Conservation (phyloP, 169 alveolate genomes). For the Plasmodium chabaudi region DNA sequence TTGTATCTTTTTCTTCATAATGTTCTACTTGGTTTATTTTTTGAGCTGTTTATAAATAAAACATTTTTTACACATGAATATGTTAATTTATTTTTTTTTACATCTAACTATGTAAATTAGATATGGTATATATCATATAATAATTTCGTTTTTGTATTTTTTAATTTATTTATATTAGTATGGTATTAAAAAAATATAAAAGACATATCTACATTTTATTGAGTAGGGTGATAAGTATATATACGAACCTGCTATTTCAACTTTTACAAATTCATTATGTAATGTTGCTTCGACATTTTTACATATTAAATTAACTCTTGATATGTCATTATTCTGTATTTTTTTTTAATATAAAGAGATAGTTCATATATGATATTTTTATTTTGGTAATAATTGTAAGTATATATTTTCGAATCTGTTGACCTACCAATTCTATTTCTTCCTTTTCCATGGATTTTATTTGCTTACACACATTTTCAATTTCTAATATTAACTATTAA, state of each 20-base stretch:
- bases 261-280: slow-evolving; percentile 74
- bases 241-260: slow-evolving; percentile 67
- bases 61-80: background rate
- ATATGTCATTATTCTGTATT: slow-evolving; percentile 50
- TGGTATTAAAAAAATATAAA: background rate
- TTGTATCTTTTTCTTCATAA: slow-evolving; percentile 55
- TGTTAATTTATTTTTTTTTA: background rate
- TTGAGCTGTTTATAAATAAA: slow-evolving; percentile 24
- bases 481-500: slow-evolving; percentile 44
- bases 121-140: background rate
- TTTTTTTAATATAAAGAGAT: background rate
- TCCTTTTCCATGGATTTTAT: slow-evolving; percentile 73
- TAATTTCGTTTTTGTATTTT: background rate
- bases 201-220: background rate
- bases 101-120: background rate
- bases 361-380: background rate
- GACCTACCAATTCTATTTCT: slow-evolving; percentile 65
- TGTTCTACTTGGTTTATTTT: slow-evolving; percentile 50
- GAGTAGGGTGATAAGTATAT: background rate
- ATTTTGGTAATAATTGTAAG: background rate
- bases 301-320: slow-evolving; percentile 64
- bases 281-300: slow-evolving; percentile 73
- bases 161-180: background rate
- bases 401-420: background rate
- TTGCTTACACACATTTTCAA: slow-evolving; percentile 58